A percentile compares a stretch with the other conserved stretches of the same genome.
Conservation (phyloP, 495 filamentous ascomycete genomes). For the Friedmanniomyces simplex region DNA sequence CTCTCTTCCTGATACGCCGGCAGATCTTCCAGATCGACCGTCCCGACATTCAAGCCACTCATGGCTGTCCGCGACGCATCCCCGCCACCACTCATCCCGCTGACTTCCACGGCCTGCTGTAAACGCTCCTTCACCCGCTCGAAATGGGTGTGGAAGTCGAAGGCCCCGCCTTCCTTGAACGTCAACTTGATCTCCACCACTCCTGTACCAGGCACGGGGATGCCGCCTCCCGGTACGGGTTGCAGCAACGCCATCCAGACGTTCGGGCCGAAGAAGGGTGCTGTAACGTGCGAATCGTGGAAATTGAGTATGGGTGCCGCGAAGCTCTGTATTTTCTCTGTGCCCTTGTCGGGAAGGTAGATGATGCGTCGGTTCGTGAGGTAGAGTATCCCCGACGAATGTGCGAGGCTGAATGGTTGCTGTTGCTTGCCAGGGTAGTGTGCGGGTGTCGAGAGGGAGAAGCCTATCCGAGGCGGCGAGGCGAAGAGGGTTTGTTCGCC, state of each 20-base stretch:
- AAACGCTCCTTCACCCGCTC: slow-evolving; percentile 77
- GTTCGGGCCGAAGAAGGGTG: slow-evolving; percentile 94
- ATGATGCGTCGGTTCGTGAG: slow-evolving; percentile 89
- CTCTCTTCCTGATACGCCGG: slow-evolving; percentile 58
- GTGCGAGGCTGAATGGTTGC: slow-evolving; percentile 47
- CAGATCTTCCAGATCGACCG: slow-evolving; percentile 67
- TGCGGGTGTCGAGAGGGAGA: slow-evolving; percentile 52
- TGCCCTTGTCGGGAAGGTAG: slow-evolving; percentile 67
- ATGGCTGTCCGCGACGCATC: slow-evolving; percentile 32
- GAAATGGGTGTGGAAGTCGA: slow-evolving; percentile 76
- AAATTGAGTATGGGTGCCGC: slow-evolving; percentile 76
- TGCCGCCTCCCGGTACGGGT: slow-evolving; percentile 75
- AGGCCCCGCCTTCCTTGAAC: slow-evolving; percentile 91
- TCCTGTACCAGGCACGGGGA: slow-evolving; percentile 55
- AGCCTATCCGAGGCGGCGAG: slow-evolving; percentile 59
- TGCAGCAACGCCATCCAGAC: slow-evolving; percentile 72
- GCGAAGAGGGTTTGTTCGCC: slow-evolving; percentile 59
- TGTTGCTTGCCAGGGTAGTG: slow-evolving; percentile 46
- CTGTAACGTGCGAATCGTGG: slow-evolving; percentile 77
- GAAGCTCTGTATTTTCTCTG: slow-evolving; percentile 70
- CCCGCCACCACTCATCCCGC: slow-evolving; percentile 39
- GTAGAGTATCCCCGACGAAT: slow-evolving; percentile 54
- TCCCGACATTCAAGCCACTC: slow-evolving; percentile 43
- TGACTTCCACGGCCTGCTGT: slow-evolving; percentile 63
- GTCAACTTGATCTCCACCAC: slow-evolving; percentile 70